phyloP scores from a whole-genome alignment of 75 land plant species.

The Pinus albicaulis region DNA sequence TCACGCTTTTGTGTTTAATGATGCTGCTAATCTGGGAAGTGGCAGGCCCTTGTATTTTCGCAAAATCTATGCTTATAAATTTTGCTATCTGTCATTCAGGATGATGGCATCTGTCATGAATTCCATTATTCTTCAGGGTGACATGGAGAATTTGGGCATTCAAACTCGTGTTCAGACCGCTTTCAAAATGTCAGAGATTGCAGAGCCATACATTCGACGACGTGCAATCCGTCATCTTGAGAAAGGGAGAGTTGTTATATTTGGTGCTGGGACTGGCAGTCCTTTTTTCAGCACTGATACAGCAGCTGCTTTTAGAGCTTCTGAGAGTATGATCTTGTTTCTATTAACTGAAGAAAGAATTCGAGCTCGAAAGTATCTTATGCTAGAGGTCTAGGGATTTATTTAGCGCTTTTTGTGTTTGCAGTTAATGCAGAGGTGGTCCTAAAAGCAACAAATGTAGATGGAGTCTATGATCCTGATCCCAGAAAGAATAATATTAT shows the following conservation, averaged over 20 bases:
- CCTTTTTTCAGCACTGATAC: slow-evolving; percentile 79
- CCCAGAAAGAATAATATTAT: slow-evolving; percentile 28
- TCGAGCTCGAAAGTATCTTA: not conserved
- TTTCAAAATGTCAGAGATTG: slow-evolving; percentile 54
- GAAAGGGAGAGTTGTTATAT: slow-evolving; percentile 82
- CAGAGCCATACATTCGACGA: slow-evolving; percentile 71
- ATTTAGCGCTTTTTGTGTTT: not conserved
- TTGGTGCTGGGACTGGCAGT: slow-evolving; percentile 77
- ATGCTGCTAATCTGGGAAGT: not conserved
- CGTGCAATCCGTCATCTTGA: slow-evolving; percentile 81
- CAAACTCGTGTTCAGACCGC: slow-evolving; percentile 74
- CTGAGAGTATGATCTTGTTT: slow-evolving; percentile 54
- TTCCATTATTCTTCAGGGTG: slow-evolving; percentile 70
- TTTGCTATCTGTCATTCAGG: slow-evolving; percentile 23
- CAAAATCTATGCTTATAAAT: not conserved
- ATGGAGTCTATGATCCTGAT: slow-evolving; percentile 50
- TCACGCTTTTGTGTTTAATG: not conserved
- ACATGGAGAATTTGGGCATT: slow-evolving; percentile 68
- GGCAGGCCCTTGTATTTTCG: not conserved
- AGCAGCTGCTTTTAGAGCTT: slow-evolving; percentile 78
- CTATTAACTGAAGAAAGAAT: not conserved
- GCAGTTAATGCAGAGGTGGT: slow-evolving; percentile 81
- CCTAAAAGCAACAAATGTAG: slow-evolving; percentile 69
- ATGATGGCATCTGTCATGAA: slow-evolving; percentile 95
- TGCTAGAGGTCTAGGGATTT: not conserved